Evolutionary conservation across 2,329 filamentous ascomycete genomes (phyloP), one percentile per base, ranked within the genome.

Genomic region (Talaromyces islandicus): DNA sequence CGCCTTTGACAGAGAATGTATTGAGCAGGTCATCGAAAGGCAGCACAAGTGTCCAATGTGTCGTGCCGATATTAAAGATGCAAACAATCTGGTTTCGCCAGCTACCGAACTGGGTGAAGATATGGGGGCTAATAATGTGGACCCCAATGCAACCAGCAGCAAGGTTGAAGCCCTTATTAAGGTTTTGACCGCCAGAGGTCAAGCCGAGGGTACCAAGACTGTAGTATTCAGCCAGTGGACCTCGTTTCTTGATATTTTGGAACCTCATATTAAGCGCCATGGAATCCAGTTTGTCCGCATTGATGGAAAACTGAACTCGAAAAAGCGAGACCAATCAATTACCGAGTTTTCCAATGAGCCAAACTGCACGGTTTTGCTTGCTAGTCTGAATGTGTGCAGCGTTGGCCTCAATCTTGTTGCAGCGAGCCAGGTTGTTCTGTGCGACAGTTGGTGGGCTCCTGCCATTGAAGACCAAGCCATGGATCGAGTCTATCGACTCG

Each of bases 401-500:
- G 91, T 96, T 1, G 92, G 92, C 0, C 80, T 96, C 52, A 96
- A 96, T 67, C 83, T 96, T 12, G 90, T 92, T 0, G 87, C 90
- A 0, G 92, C 92, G 0, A 91, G 94, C 67, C 92, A 92, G 7
- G 90, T 95, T 61, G 86, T 96, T 52, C 80, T 96, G 21, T 85
- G 86, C 0, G 92, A 96, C 72, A 89, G 85, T 61, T 96, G 91
- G 92, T 96, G 92, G 89, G 91, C 92, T 1, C 92, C 92, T 0
- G 91, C 91, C 0, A 94, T 96, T 59, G 92, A 96, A 73, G 91
- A 96, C 66, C 92, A 96, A 71, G 92, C 92, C 3, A 83, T 96
- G 2, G 92, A 96, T 70, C 88, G 92, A 4, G 91, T 96, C 7
- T 90, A 96, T 70, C 83, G 92, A 0, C 80, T 96, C 0, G 92